phyloP scores from a whole-genome alignment of 306 rosid species.

The Aeschynomene evenia region DNA sequence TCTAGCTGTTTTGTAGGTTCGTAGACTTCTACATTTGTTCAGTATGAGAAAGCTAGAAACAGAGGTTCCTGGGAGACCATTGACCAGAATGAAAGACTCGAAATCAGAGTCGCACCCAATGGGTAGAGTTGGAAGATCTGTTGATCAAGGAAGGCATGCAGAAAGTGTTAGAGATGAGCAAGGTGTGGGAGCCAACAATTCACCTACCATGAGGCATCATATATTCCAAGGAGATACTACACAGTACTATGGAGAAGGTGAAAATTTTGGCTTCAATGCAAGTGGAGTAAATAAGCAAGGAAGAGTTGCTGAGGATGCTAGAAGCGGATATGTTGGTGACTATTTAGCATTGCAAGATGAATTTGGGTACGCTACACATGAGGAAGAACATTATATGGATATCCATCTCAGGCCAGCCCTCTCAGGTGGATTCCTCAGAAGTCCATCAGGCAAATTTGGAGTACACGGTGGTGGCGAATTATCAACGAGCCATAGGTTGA shows the following conservation, averaged over 20 bases:
- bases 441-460: slow-evolving; percentile 25
- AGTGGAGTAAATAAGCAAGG: slow-evolving; percentile 21
- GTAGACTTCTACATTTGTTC: slow-evolving; percentile 48
- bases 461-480: slow-evolving; percentile 22
- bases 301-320: slow-evolving; percentile 21
- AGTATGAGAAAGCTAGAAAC: slow-evolving; percentile 28
- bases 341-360: slow-evolving; percentile 22
- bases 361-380: slow-evolving; percentile 14
- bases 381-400: slow-evolving; percentile 26
- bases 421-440: slow-evolving; percentile 16
- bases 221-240: slow-evolving; percentile 30
- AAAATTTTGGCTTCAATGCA: slow-evolving; percentile 14
- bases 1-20: slow-evolving; percentile 43
- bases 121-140: slow-evolving; percentile 26
- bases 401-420: slow-evolving; percentile 14
- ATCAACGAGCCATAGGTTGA: slow-evolving; percentile 26
- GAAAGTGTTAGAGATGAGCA: slow-evolving; percentile 22
- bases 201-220: slow-evolving; percentile 11
- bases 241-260: slow-evolving; percentile 1
- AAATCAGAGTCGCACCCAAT: slow-evolving; percentile 11
- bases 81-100: slow-evolving; percentile 8
- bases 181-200: slow-evolving; percentile 4
- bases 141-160: slow-evolving; percentile 22
- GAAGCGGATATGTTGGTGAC: slow-evolving; percentile 24
- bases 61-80: slow-evolving; percentile 16